Evolutionary conservation across 2,329 filamentous ascomycete species (phyloP), one percentile per base, ranked within the genome.

Genomic region (Exophiala sp.): DNA sequence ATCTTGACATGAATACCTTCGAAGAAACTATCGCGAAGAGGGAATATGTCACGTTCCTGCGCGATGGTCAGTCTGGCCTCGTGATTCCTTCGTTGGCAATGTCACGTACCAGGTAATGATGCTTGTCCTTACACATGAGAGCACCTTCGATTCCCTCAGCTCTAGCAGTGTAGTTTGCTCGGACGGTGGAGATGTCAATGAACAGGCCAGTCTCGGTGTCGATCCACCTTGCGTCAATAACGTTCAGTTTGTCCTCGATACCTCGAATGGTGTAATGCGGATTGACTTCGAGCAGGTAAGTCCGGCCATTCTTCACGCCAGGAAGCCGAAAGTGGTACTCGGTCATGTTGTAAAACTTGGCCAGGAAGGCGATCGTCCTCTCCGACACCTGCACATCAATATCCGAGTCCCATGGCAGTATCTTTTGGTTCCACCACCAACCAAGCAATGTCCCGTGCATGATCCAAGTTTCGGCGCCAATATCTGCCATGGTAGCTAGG

Each of bases 331-430:
- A 77, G 50, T 73, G 71, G 60, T 83, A 78, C 18, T 83, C 74
- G 0, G 78, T 83, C 80, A 84, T 83, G 63, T 85, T 85, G 69
- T 83, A 82, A 67, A 81, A 82, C 20, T 70, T 68, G 8, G 78
- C 81, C 5, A 85, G 70, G 65, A 80, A 79, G n/a, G 72, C 66
- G 48, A 84, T 80, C 0, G 78, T 78, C 10, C 67, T 63, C 63
- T 82, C 78, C 5, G 78, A 77, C 12, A 85, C 74, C 65, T 83
- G 78, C 10, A 84, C 78, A 59, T 85, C 82, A 45, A 84, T 64
- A 60, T 85, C 81, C 10, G 76, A 78, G 63, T 85, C 82, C 81
- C 82, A 84, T 2, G 81, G 81, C 68, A 85, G 75, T 62, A 83
- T 77, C 63, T 76, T 75, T 49, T 77, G 73, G 60, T 83, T 83